Evolutionary conservation across 2,329 filamentous ascomycete species (phyloP), one percentile per base, ranked within the genome.

Genomic region (Penicillium sp.): DNA sequence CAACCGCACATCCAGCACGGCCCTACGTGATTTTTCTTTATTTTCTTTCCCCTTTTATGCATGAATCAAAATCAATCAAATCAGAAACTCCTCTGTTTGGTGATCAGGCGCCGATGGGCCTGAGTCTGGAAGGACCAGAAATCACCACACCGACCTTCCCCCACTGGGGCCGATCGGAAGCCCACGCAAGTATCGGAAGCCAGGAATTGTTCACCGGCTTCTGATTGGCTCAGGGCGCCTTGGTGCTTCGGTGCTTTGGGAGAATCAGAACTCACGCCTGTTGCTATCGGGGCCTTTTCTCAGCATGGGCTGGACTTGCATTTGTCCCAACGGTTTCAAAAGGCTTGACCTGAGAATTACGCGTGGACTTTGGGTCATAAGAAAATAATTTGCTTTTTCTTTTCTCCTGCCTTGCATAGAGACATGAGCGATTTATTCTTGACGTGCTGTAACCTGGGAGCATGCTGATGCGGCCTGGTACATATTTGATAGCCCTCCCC

Each of bases 341-440:
- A 62, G 49, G 54, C 60, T 62, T 62, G 51, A 49, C 53, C 59
- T 63, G 57, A 60, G 19, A 63, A 52, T 26, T 63, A 63, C 60
- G 60, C 60, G 57, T 57, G 60, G 38, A 55, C 28, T 42, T 54
- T 52, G 40, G 28, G 43, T 63, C 61, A 57, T 63, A 52, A 42
- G 43, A 33, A 30, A 30, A 48, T 48, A 26, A 6, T 28, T 28
- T 30, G 40, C 10, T 33, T 22, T 25, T 43, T 42, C 22, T 19
- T 37, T 37, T 14, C 35, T 37, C 35, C 35, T 14, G 4, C 13
- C 35, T 37, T 14, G 35, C 35, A 37, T 37, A 6, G 35, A 37
- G 13, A 37, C 35, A 37, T 37, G 35, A 37, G 35, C 13, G 35
- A 37, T 37, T 37, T 37, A 37, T 37, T 14, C 35, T 37, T 37